Percentiles rank a stretch among this genome's conserved stretches.
phyloP scores from a whole-genome alignment of 805 yeast species.

The Phaffomyces thermotolerans region DNA sequence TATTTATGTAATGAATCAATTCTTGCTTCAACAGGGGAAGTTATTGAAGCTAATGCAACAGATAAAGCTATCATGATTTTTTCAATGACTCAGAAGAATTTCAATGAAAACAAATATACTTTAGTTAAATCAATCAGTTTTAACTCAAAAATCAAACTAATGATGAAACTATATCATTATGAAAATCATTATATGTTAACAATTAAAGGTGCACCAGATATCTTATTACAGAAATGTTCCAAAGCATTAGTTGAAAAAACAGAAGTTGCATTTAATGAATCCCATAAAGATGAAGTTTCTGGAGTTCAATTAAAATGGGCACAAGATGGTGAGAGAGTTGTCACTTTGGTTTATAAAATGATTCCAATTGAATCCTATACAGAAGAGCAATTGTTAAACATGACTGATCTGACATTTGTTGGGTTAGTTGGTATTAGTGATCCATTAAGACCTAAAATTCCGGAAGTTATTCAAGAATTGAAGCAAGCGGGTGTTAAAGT shows the following conservation, averaged over 20 bases:
- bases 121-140: slow-evolving; percentile 28
- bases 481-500: slow-evolving; percentile 35
- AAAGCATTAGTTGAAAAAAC: slow-evolving; percentile 4
- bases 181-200: slow-evolving; percentile 10
- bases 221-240: slow-evolving; percentile 28
- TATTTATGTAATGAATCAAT: slow-evolving; percentile 31
- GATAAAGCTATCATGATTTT: slow-evolving; percentile 38
- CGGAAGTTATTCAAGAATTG: slow-evolving; percentile 26
- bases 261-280: not conserved
- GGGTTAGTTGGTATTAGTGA: slow-evolving; percentile 38
- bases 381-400: slow-evolving; percentile 8
- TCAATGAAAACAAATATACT: slow-evolving; percentile 22
- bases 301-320: slow-evolving; percentile 30
- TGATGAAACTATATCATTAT: slow-evolving; percentile 28
- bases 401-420: slow-evolving; percentile 22
- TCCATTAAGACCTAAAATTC: slow-evolving; percentile 34
- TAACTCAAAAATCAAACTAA: slow-evolving; percentile 40
- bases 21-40: slow-evolving; percentile 15
- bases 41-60: slow-evolving; percentile 39
- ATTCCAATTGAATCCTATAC: slow-evolving; percentile 11
- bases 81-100: slow-evolving; percentile 10
- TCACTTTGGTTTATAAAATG: slow-evolving; percentile 29
- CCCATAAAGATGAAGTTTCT: slow-evolving; percentile 10
- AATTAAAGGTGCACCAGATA: slow-evolving; percentile 43
- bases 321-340: slow-evolving; percentile 33